Evolutionary conservation across 768 basidiomycete species (phyloP), one percentile per base, ranked within the genome.

Genomic region (Hericium rajendrae): DNA sequence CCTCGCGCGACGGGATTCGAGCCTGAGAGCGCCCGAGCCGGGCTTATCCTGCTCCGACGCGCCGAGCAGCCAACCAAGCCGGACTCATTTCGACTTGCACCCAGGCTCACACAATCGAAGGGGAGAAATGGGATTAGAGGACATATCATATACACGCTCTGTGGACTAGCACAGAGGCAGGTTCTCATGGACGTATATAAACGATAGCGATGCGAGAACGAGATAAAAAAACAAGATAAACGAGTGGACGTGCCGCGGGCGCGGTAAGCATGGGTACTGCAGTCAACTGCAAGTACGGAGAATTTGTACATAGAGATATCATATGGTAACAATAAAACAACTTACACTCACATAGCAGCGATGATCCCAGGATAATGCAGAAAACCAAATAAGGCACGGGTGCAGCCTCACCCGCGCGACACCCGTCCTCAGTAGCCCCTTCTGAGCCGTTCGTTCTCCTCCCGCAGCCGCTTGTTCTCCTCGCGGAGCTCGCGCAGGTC

Each of bases 371-470:
- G 43, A 11, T 15, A 20, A 46, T 8, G 9, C 43, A 20, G n/a
- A n/a, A 18, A 18, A 20, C 43, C n/a, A 9, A 46, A 20, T 4
- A n/a, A n/a, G 43, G n/a, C 20, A 3, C 2, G 16, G 20, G 43
- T 6, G n/a, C 6, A 46, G 20, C 20, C 4, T 46, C 43, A 46
- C n/a, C 43, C 2, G 12, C 43, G 16, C 32, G 32, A 32, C 1
- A 32, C 4, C 6, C 32, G 2, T 9, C 13, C 46, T 64, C 59
- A 74, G 60, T 66, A 73, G 16, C 71, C 69, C 55, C 70, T 65
- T 60, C 71, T 62, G 62, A 89, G 64, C 61, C 76, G 72, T 66
- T 77, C 75, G 68, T 89, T 89, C 71, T 89, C 87, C 65, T 84
- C 83, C 59, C 77, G 75, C 68, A 88, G 64, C 61, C 76, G 75